Base-by-base conservation (phyloP, 1,284 basidiomycete species). In the Marasmius fiardii region DNA sequence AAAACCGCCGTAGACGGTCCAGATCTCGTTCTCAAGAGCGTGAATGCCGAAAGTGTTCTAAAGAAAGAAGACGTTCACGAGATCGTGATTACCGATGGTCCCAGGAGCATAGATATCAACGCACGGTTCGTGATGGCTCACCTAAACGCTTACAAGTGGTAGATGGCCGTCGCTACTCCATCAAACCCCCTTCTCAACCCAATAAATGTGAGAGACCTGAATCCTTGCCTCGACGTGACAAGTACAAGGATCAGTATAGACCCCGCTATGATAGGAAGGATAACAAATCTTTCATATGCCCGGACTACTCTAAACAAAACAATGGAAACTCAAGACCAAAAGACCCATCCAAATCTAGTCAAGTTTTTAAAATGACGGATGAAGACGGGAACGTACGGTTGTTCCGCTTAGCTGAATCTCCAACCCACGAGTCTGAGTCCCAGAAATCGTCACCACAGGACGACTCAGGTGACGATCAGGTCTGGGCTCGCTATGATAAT, bases 101-200 rank as follows among this genome's bases (percentile, higher is more conserved):
- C n/a, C n/a, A n/a, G n/a, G n/a, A n/a, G n/a, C n/a, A n/a, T n/a
- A n/a, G n/a, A n/a, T n/a, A n/a, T n/a, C n/a, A n/a, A n/a, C n/a
- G n/a, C n/a, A n/a, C n/a, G n/a, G n/a, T n/a, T 21, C 43, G 43
- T 8, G 24, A 39, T 26, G 28, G 23, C 2, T 45, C 52, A 2
- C 52, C 52, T 1, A 44, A 33, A 34, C 28, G 52, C 3, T 28
- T 53, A 1, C 54, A 56, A n/a, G 39, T 33, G 7, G 54, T 55
- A 1, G 48, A 55, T 14, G 43, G 24, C 6, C 34, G 48, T 2
- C 12, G 35, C 20, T 55, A 55, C 23, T 26, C 18, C 18, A 43
- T 53, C 3, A 53, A 52, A 34, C 34, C 50, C 8, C 35, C 50
- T 23, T 8, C 47, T 2, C 10, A 43, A 21, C 7, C 11, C 5